Base-by-base conservation (phyloP, 108 stramenopile genomes). In the Skeletonema potamos region DNA sequence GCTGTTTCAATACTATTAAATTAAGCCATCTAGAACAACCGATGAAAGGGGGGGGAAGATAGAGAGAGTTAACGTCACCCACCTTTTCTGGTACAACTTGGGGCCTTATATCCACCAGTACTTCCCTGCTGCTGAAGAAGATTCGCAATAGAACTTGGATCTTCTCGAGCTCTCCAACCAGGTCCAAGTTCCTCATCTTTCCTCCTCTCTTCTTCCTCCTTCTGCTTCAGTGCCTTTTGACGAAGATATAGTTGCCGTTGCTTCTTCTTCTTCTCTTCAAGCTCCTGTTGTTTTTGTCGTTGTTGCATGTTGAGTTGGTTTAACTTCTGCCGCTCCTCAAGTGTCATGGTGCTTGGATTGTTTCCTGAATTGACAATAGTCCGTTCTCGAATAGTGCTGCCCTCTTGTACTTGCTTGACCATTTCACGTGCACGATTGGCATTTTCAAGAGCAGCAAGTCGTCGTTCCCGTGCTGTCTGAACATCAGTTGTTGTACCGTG, bases 101-200 rank as follows among this genome's bases (percentile, higher is more conserved):
- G 44, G 0, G 77, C 62, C 33, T 74, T 79, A 48, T 79, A 79
- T 0, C 75, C 75, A 13, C 60, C 62, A 9, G 32, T 64, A 4
- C 58, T 54, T 18, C 43, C 76, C 18, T 61, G 37, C 66, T 78
- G 73, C 24, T 68, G 10, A 28, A 69, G 34, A 0, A 29, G 27
- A 73, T 73, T 81, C 30, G 58, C 1, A 3, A 36, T 68, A n/a
- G 33, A 43, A 36, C 15, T 48, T 22, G 79, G 79, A 63, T 81
- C 74, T 44, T 81, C 66, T 26, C 79, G 41, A 41, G 74, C 74
- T 39, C 58, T 70, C 79, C 79, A 81, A 27, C 79, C 79, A 0
- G 79, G 79, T n/a, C 79, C 79, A 26, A 70, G 54, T 66, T 81
- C 79, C 27, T 70, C 79, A 48, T 81, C 79, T 44, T 81, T 81